A percentile compares a stretch with the other conserved stretches of the same genome.
These are phyloP conservation scores for Puccinia sorghi DNA, from an alignment of 1,284 basidiomycete genomes.

Conservation along the genomic window DNA sequence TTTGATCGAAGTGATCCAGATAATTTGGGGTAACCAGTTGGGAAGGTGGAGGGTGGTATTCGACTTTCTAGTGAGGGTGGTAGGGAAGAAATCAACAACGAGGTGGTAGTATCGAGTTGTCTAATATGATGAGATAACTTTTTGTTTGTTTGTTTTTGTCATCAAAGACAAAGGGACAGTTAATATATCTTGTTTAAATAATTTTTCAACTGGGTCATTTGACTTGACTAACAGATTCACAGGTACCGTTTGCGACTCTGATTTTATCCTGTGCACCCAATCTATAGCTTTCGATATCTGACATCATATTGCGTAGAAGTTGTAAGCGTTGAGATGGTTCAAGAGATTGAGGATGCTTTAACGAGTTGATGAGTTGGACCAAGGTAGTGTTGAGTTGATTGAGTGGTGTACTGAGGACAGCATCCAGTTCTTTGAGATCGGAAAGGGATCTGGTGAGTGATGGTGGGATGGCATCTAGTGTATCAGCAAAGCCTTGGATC, in stretches of 20 bases:
- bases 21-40: conserved; percentile 42
- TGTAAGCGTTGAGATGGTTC: conserved; percentile 75
- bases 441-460: conserved; percentile 92
- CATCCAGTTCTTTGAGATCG: conserved; percentile 95
- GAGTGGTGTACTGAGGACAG: conserved; percentile 73
- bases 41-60: conserved; percentile 24
- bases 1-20: conserved; percentile 38
- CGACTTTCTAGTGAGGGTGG: conserved; percentile 21
- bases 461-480: conserved; percentile 87
- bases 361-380: conserved; percentile 58
- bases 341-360: conserved; percentile 63
- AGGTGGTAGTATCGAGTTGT: conserved; percentile 45
- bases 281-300: conserved; percentile 86
- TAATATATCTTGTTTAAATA: background rate
- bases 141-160: background rate
- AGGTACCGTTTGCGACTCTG: conserved; percentile 88
- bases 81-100: conserved; percentile 39
- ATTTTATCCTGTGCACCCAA: conserved; percentile 99
- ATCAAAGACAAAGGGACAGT: background rate
- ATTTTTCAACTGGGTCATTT: background rate
- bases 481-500: conserved; percentile 55
- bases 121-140: conserved; percentile 48
- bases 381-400: conserved; percentile 63
- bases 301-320: conserved; percentile 86
- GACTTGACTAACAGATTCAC: conserved; percentile 68